Evolutionary conservation across 2,329 filamentous ascomycete genomes (phyloP), one percentile per base, ranked within the genome.

Genomic region (Aschersonia sp.): DNA sequence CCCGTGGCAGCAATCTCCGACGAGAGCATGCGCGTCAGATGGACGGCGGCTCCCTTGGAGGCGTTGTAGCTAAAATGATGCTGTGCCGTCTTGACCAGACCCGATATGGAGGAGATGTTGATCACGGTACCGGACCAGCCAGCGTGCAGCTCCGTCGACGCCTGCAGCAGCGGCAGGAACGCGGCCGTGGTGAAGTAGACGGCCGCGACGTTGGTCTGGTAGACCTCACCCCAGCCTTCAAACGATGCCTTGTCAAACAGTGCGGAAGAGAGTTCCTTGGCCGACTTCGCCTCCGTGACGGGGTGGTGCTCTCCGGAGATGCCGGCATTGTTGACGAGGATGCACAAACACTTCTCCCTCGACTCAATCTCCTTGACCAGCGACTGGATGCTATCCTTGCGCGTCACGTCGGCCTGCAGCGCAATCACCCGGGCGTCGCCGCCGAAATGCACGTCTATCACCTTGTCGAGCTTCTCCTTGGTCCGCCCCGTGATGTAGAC

Each of bases 171-270:
- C 0, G 80, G 78, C 1, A 79, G 73, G 43, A 84, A 72, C 0
- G 78, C 73, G 45, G 80, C 71, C 0, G 79, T 80, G 45, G 76
- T 70, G 53, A 81, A 84, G 67, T 78, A 84, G 48, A 79, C 70
- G 50, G 75, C 76, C 33, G 85, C 77, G 9, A 89, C 85, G 53
- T 94, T 88, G 22, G 84, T 86, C 50, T 78, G 76, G 68, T 84
- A 89, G 0, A 78, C 77, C 41, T 74, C 64, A n/a, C 72, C 73
- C 87, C 85, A 92, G 55, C 83, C 77, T 35, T 85, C 77, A 49
- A 85, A 71, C 0, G 67, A 76, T 3, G 81, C 71, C 42, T 75
- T 70, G 46, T 88, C 76, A 66, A 88, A 92, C 31, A 85, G 68
- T 60, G 80, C 78, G 48, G 75, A 58, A 51, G 72, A 75, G 50